Conservation (phyloP, 164 flowering plant genomes). For the Annona cherimola region DNA sequence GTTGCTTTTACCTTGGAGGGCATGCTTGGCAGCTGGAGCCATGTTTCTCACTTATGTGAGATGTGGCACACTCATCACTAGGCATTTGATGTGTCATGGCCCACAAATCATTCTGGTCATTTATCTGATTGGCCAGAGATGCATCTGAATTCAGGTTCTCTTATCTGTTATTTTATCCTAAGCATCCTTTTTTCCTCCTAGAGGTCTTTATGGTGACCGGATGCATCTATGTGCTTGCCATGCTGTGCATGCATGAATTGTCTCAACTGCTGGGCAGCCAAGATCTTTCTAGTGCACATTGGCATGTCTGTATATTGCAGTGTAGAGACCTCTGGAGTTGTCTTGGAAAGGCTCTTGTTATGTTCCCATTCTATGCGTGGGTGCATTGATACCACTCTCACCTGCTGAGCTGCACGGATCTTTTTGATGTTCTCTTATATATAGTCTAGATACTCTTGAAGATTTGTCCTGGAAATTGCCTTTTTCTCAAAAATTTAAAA, state of each 20-base stretch:
- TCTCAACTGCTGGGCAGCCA: not conserved
- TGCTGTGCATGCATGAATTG: not conserved
- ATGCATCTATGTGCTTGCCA: not conserved
- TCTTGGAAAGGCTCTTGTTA: no score
- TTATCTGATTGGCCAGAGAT: not conserved
- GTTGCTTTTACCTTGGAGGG: slow-evolving; percentile 13
- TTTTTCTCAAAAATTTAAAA: no score
- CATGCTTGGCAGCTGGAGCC: slow-evolving; percentile 21
- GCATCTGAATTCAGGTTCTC: not conserved
- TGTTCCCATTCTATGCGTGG: no score
- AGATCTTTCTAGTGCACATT: not conserved
- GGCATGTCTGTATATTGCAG: not conserved
- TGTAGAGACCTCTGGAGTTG: no score
- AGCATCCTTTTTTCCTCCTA: not conserved
- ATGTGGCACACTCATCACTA: not conserved
- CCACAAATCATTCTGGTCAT: not conserved
- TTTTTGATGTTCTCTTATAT: no score
- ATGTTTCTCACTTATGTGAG: not conserved
- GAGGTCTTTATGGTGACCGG: not conserved
- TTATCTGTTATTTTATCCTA: not conserved
- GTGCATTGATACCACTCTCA: no score
- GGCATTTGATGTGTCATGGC: not conserved
- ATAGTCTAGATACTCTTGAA: no score
- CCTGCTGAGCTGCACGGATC: no score
- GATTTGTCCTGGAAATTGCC: no score